These are phyloP conservation scores for Chenopodium berlandieri DNA, from an alignment of 148 eudicot genomes.

Conservation along the genomic window DNA sequence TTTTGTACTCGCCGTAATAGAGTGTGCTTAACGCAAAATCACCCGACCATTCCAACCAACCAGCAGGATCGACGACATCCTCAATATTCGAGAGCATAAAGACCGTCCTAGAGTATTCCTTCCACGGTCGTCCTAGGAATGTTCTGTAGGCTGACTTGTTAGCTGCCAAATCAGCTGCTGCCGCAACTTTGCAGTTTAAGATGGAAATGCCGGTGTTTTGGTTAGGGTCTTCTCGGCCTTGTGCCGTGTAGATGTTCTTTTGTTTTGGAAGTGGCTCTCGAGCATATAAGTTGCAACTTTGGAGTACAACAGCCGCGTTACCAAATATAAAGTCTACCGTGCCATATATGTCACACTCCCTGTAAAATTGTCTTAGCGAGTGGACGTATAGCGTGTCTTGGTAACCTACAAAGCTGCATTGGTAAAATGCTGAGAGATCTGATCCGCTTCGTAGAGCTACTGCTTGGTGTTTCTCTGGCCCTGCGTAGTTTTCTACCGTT, in stretches of 20 bases:
- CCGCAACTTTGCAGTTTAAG: constrained; percentile 53
- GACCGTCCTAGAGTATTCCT: constrained; percentile 61
- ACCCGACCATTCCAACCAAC: constrained; percentile 79
- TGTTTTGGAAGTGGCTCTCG: constrained; percentile 57
- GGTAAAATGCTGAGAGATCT: constrained; percentile 80
- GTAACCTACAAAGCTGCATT: constrained; percentile 78
- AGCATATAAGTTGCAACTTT: constrained; percentile 69
- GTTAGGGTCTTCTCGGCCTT: constrained; percentile 81
- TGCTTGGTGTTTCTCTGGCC: constrained; percentile 83
- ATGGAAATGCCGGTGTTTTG: constrained; percentile 89
- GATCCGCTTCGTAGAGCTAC: constrained; percentile 73
- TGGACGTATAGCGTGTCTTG: constrained; percentile 92
- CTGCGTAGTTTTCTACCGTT: constrained; percentile 82
- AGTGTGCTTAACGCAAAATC: constrained; percentile 59
- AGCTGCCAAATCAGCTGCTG: constrained; percentile 63
- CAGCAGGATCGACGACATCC: constrained; percentile 53
- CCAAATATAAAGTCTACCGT: constrained; percentile 93
- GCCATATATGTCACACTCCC: constrained; percentile 87
- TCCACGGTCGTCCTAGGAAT: constrained; percentile 85
- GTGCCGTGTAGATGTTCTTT: constrained; percentile 80
- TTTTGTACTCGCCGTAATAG: constrained; percentile 70
- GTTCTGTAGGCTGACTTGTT: constrained; percentile 39
- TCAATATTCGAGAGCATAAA: constrained; percentile 46
- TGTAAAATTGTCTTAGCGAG: constrained; percentile 81
- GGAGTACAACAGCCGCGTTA: constrained; percentile 87